Conservation (phyloP, 257 asterid genomes). For the Coffea eugenioides region DNA sequence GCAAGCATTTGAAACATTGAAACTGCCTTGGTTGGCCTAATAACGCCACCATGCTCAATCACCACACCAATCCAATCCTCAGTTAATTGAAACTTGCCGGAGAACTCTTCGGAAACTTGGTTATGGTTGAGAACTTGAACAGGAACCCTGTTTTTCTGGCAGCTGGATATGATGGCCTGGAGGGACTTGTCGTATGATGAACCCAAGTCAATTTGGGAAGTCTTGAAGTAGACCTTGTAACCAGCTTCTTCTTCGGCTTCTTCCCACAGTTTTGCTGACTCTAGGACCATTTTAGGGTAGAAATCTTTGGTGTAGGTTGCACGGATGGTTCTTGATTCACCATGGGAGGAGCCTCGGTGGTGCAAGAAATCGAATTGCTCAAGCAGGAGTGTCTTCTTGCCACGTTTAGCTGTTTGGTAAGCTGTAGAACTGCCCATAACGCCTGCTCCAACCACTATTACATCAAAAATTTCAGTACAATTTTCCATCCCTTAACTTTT, state of each 20-base stretch:
- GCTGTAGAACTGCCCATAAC: constrained; percentile 95
- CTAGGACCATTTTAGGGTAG: constrained; percentile 62
- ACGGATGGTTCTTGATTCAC: constrained; percentile 90
- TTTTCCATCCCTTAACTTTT: constrained; percentile 30
- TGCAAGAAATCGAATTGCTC: constrained; percentile 97
- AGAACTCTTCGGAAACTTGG: constrained; percentile 30
- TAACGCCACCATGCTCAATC: constrained; percentile 66
- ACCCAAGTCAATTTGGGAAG: constrained; percentile 70
- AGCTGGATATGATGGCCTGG: constrained; percentile 50
- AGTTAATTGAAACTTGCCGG: constrained; percentile 48
- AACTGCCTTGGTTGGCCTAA: constrained; percentile 92
- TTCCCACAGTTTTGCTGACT: constrained; percentile 61
- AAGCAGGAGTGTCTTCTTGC: constrained; percentile 65
- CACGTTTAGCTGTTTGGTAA: constrained; percentile 70
- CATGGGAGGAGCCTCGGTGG: constrained; percentile 97
- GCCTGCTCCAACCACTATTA: constrained; percentile 83
- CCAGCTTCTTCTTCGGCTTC: constrained; percentile 69
- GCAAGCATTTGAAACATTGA: constrained; percentile 88
- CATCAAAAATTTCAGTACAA: constrained; percentile 48
- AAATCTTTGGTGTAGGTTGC: constrained; percentile 81
- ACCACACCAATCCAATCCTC: constrained; percentile 73
- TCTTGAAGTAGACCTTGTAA: constrained; percentile 70
- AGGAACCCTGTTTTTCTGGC: constrained; percentile 55
- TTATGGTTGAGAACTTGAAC: constrained; percentile 31
- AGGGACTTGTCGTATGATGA: constrained; percentile 51